Base-by-base conservation (phyloP, 768 basidiomycete genomes). In the Naganishia friedmannii region DNA sequence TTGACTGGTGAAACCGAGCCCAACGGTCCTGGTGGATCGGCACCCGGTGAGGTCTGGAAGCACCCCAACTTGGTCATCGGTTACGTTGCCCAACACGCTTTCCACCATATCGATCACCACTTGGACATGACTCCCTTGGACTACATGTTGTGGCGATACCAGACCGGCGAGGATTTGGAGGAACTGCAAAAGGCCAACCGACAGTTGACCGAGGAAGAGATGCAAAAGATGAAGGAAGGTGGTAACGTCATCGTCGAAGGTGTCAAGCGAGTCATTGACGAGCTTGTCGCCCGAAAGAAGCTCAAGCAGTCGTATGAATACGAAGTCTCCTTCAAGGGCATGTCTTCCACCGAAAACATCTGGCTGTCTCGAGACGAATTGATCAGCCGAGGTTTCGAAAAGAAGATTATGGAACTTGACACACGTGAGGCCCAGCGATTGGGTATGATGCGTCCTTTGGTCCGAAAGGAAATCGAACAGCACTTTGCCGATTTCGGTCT, bases 131-230 rank as follows among this genome's bases (percentile, higher is more conserved):
- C 94, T 17, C 92, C 94, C 60, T 89, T 97, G 77, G 94, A 97
- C 85, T 97, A 97, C 87, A 93, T 97, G 92, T 85, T 97, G 74
- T 97, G 94, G 94, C 93, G 94, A 84, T 97, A 96, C 88, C 94
- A 97, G 87, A 97, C 94, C 70, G 94, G 94, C 82, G 94, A 97
- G 83, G 94, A 97, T 86, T 83, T 96, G 81, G 94, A 97, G 84
- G 94, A 96, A 85, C 87, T 97, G 88, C 84, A 83, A 83, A 97
- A 96, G 87, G 93, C 91, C 69, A 88, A 83, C 82, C 90, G 92
- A 74, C 85, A 89, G 83, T 91, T 97, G 82, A 84, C 86, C 72
- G 92, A 89, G 67, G 93, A 90, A 81, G 94, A 97, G 83, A 83
- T 84, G 72, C 82, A 91, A 85, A 95, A 93, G 88, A 97, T 97